Percentiles rank a stretch among this genome's conserved stretches.
These are phyloP conservation scores for Trichophyton equinum DNA, from an alignment of 2,329 filamentous ascomycete genomes.

Conservation along the genomic window DNA sequence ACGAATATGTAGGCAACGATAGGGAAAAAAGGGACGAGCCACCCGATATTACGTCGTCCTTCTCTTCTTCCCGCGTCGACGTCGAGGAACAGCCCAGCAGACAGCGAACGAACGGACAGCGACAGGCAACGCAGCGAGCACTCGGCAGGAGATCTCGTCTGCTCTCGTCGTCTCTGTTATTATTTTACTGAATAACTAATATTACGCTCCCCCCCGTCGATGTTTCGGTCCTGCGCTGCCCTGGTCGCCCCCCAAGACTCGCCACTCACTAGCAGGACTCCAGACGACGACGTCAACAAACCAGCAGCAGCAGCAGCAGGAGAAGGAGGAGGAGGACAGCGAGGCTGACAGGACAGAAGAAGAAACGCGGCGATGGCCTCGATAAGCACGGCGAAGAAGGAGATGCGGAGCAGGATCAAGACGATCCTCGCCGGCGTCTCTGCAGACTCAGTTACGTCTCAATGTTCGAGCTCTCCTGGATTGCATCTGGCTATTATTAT, in stretches of 20 bases:
- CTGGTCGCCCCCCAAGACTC: neutral
- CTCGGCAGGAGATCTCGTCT: neutral
- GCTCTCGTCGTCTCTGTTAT: no score
- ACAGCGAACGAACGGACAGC: no score
- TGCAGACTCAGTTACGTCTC: constrained; percentile 48
- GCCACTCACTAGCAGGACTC: neutral
- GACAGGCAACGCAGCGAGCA: neutral
- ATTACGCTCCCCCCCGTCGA: neutral
- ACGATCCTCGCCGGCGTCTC: constrained; percentile 49
- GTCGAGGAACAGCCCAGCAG: no score
- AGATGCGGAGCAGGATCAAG: constrained; percentile 60
- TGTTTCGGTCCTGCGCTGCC: neutral
- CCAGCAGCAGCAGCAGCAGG: neutral
- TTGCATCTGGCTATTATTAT: no score
- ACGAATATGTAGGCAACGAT: no score
- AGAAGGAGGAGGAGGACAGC: no score
- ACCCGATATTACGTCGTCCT: neutral
- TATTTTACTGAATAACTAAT: neutral
- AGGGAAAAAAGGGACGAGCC: neutral
- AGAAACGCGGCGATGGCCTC: constrained; percentile 27
- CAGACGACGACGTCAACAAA: neutral
- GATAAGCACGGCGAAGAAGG: constrained; percentile 59
- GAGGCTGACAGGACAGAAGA: no score
- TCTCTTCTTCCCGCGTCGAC: neutral
- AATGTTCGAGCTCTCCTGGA: constrained; percentile 49